Percentiles rank a stretch among this genome's conserved stretches.
Conservation (phyloP, 2,329 filamentous ascomycete genomes). For the Diplodia mutila region DNA sequence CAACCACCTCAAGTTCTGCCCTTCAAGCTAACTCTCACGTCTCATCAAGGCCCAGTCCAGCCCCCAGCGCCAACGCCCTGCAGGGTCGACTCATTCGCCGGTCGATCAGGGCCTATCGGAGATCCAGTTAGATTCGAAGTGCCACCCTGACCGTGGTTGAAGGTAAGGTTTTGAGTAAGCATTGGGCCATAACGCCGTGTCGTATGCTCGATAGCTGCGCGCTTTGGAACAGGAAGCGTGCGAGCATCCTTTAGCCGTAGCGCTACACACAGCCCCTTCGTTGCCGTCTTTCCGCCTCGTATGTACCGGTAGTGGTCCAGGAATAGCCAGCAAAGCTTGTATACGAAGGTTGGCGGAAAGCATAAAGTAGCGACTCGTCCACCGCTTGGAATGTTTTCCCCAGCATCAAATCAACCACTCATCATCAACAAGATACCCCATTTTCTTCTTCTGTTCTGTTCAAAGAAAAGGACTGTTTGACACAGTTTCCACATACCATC, state of each 20-base stretch:
- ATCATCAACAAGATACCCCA: slow-evolving; percentile 4
- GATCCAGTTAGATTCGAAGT: slow-evolving; percentile 19
- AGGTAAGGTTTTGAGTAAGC: background rate
- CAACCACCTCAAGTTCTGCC: background rate
- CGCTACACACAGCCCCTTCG: slow-evolving; percentile 17
- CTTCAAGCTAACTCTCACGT: background rate
- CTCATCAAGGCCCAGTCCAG: background rate
- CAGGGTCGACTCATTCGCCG: background rate
- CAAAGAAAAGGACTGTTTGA: slow-evolving; percentile 18
- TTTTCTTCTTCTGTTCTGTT: slow-evolving; percentile 13
- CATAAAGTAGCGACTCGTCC: slow-evolving; percentile 10
- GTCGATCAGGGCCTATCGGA: slow-evolving; percentile 11
- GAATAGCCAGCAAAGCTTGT: background rate
- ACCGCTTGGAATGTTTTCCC: slow-evolving; percentile 7
- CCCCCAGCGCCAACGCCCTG: background rate
- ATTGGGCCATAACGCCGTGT: background rate
- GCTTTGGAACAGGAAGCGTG: slow-evolving; percentile 15
- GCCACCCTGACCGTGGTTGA: background rate
- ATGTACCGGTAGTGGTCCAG: background rate
- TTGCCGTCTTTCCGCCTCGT: background rate
- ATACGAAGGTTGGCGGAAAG: slow-evolving; percentile 3
- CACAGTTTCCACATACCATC: slow-evolving; percentile 13
- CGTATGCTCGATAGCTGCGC: slow-evolving; percentile 5
- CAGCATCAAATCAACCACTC: slow-evolving; percentile 13
- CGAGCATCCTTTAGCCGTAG: slow-evolving; percentile 10